Base-by-base conservation (phyloP, 2,329 filamentous ascomycete genomes). In the Xylaria sp. region DNA sequence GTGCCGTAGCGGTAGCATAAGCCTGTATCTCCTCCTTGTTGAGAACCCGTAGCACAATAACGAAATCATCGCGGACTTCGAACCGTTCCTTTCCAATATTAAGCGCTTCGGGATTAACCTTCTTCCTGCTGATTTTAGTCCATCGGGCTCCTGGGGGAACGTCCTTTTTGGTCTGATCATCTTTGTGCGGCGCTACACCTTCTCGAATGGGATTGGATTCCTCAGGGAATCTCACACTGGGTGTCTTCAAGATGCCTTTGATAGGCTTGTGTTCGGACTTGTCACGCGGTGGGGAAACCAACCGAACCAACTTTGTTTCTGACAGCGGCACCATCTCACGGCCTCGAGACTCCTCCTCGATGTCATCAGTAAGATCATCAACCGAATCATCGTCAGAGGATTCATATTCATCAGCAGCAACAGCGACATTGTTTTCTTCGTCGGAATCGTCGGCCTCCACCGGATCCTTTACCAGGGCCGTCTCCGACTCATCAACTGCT, bases 141-240 rank as follows among this genome's bases (percentile, higher is more conserved):
- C 92, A 97, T 57, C 91, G 84, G 39, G 92, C 92, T 59, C 89
- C 90, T 0, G 86, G 76, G 0, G 89, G 89, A 37, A 91, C 90
- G 46, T 90, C 88, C 63, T 87, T 85, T 68, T 83, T 85, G 51
- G 80, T 86, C 73, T 88, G 86, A 53, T 90, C 87, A 71, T 96
- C 91, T 75, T 96, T 96, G 70, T 96, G 84, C n/a, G 92, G 92
- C 1, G 92, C 92, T 5, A 96, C 93, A 13, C 92, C 93, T 73
- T 97, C 93, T 18, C 92, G 84, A 42, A 95, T 81, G 0, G 91
- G 88, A 65, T 92, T 88, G 0, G 85, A 84, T 63, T 96, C 89
- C 70, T 97, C 92, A 0, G 93, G 93, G 69, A 97, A 97, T 68
- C 88, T 89, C 30, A 82, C 80, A 13, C 86, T 91, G 0, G 93